phyloP scores from a whole-genome alignment of 2,329 filamentous ascomycete species.

The Magnaporthiopsis poae region DNA sequence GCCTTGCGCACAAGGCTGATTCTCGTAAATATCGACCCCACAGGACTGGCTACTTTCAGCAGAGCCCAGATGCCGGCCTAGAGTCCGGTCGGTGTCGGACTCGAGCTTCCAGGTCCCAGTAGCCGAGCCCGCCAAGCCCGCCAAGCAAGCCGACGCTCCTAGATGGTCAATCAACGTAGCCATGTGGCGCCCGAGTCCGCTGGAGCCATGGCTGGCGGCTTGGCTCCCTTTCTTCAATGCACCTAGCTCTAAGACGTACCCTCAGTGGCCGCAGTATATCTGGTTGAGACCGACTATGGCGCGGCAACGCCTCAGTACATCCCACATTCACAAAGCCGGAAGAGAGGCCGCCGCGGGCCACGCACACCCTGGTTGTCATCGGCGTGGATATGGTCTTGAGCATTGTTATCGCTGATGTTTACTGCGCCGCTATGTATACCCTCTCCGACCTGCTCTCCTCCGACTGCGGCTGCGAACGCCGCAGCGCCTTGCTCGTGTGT shows the following conservation, averaged over 20 bases:
- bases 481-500: background rate
- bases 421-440: background rate
- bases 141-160: background rate
- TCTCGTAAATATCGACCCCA: background rate
- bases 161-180: background rate
- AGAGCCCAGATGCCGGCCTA: background rate
- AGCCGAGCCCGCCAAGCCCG: background rate
- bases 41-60: too few species aligned
- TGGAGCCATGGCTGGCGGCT: background rate
- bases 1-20: background rate
- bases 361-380: background rate
- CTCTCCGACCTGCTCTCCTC: too few species aligned
- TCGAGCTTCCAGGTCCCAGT: background rate
- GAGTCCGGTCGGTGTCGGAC: background rate
- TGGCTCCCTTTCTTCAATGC: background rate
- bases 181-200: constrained; percentile 3
- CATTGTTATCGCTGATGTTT: too few species aligned
- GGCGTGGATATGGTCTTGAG: too few species aligned
- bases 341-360: background rate
- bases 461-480: background rate
- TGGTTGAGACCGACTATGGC: background rate
- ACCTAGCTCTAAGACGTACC: background rate
- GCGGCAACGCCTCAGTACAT: background rate
- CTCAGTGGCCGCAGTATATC: background rate
- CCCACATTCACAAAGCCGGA: constrained; percentile 1